phyloP scores from a whole-genome alignment of 805 yeast genomes.

The Yarrowia deformans region DNA sequence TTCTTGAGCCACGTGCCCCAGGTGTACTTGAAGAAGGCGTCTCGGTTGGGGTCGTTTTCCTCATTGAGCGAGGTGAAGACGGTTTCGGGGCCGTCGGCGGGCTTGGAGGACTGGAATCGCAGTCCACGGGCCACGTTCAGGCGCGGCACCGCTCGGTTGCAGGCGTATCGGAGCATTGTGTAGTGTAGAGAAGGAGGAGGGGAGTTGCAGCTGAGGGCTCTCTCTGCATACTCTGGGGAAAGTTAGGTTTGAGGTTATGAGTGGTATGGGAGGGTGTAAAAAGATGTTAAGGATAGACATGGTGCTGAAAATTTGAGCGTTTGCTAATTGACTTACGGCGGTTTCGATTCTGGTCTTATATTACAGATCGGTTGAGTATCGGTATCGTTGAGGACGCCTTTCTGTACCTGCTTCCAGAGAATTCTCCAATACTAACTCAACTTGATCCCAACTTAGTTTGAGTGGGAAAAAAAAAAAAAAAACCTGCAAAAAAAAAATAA shows the following conservation, averaged over 20 bases:
- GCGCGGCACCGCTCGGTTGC: slow-evolving; percentile 26
- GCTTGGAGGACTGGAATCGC: slow-evolving; percentile 31
- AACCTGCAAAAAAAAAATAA: too few species aligned
- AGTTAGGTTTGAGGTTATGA: not conserved
- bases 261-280: too few species aligned
- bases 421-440: slow-evolving; percentile 7
- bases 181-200: not conserved
- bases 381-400: too few species aligned
- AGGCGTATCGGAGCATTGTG: slow-evolving; percentile 19
- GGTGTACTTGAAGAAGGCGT: slow-evolving; percentile 75
- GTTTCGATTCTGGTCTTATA: not conserved
- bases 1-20: slow-evolving; percentile 96
- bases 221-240: slow-evolving; percentile 13
- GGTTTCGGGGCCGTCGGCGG: slow-evolving; percentile 30
- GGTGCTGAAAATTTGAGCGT: not conserved
- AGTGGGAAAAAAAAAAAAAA: too few species aligned
- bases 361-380: not conserved
- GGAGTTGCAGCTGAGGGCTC: too few species aligned
- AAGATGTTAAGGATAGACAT: too few species aligned
- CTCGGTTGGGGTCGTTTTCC: slow-evolving; percentile 40
- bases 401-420: slow-evolving; percentile 4
- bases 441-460: too few species aligned
- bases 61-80: slow-evolving; percentile 39
- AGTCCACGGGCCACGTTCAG: slow-evolving; percentile 14
- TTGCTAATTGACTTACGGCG: not conserved